These are phyloP conservation scores for Alternaria burnsii DNA, from an alignment of 2,329 filamentous ascomycete species.

Conservation along the genomic window DNA sequence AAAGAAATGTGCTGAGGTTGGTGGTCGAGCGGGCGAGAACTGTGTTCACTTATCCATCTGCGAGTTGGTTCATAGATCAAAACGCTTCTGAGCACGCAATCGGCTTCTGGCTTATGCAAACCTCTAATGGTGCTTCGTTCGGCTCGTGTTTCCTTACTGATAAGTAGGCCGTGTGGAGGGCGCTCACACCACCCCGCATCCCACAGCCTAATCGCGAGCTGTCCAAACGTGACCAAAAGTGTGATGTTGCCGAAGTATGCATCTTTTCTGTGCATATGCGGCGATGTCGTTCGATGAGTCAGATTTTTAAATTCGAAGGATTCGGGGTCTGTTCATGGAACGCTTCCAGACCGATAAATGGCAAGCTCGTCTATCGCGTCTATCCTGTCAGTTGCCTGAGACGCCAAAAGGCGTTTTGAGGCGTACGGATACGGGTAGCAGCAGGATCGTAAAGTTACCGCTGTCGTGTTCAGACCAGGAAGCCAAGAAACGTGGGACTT, in stretches of 20 bases:
- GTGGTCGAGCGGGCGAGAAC: neutral
- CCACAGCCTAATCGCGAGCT: neutral
- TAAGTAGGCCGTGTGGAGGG: neutral
- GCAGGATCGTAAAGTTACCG: constrained; percentile 17
- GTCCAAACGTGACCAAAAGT: neutral
- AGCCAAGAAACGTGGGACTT: constrained; percentile 22
- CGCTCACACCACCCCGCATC: constrained; percentile 12
- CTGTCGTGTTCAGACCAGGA: constrained; percentile 10
- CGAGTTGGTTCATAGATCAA: constrained; percentile 1
- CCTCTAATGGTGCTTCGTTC: neutral
- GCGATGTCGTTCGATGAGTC: neutral
- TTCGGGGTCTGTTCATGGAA: neutral
- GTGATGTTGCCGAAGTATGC: neutral
- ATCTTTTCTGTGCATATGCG: neutral
- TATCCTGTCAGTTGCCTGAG: constrained; percentile 1
- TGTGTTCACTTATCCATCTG: constrained; percentile 7
- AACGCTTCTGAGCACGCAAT: neutral
- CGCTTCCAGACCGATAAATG: neutral
- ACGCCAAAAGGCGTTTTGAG: neutral
- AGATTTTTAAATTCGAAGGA: neutral
- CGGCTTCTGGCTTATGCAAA: neutral
- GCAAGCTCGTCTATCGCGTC: constrained; percentile 18
- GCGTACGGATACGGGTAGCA: constrained; percentile 12
- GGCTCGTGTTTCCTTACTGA: neutral
- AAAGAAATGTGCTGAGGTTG: neutral